Percentiles rank a stretch among this genome's conserved stretches.
Conservation (phyloP, 495 filamentous ascomycete genomes). For the Entonaema liquescens region DNA sequence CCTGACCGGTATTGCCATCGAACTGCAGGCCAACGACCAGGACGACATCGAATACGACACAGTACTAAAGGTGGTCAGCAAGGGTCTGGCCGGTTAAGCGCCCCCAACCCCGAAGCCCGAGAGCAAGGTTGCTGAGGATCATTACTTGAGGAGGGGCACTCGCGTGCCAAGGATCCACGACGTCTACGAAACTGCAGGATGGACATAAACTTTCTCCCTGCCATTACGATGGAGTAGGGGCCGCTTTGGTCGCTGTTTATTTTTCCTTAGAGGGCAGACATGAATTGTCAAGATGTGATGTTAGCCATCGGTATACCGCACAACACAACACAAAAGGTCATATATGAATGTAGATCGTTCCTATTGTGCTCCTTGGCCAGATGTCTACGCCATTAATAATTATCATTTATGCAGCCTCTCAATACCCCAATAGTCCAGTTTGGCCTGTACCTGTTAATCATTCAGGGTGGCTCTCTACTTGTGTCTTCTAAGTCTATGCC, state of each 20-base stretch:
- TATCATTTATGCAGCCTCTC: constrained; percentile 6
- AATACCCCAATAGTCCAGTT: not conserved
- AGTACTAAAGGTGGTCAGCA: constrained; percentile 81
- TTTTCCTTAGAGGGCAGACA: constrained; percentile 40
- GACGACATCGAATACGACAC: constrained; percentile 88
- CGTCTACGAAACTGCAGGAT: constrained; percentile 42
- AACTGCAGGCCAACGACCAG: constrained; percentile 92
- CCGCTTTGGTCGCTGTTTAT: constrained; percentile 38
- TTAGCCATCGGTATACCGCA: constrained; percentile 43
- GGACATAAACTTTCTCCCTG: constrained; percentile 28
- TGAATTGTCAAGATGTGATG: constrained; percentile 44
- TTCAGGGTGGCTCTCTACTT: not conserved
- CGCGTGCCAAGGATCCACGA: constrained; percentile 38
- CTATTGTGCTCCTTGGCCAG: constrained; percentile 24
- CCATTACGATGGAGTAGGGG: constrained; percentile 33
- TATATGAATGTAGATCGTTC: constrained; percentile 42
- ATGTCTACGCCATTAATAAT: constrained; percentile 32
- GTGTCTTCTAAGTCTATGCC: constrained; percentile 28
- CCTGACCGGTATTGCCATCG: constrained; percentile 77
- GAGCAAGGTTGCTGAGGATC: constrained; percentile 31
- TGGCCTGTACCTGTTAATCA: constrained; percentile 5
- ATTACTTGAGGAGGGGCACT: constrained; percentile 33
- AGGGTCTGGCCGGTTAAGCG: constrained; percentile 63
- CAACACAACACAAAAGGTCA: constrained; percentile 39
- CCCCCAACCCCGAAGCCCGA: constrained; percentile 1